Base-by-base conservation (phyloP, 176 grass and related monocot species). In the Eleusine coracana region DNA sequence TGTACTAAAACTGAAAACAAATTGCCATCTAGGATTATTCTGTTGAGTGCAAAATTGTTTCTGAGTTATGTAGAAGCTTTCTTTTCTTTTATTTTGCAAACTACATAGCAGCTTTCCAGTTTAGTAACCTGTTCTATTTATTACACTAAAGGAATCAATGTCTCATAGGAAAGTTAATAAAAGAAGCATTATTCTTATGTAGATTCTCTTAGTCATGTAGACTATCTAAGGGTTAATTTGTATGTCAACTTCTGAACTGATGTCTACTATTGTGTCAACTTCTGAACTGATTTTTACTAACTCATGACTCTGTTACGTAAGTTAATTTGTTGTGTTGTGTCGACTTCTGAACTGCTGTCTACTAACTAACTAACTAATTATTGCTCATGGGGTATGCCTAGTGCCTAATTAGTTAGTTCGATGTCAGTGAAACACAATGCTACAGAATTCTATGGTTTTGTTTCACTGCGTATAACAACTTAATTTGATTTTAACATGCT, bases 1-100 rank as follows among this genome's bases (percentile, higher is more conserved):
- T 71, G 6, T 64, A 16, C 23, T 77, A 83, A 79, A 73, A 74
- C 28, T 28, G 54, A 45, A 66, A 55, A 76, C 51, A 64, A 13
- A 10, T 46, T 55, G 13, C 59, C 68, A 14, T 40, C 23, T 38
- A 61, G 49, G 9, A 54, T 81, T 78, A 48, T 17, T 25, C 52
- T 85, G 15, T 37, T 13, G 9, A 61, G 18, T 37, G 70, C 63
- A 48, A 34, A 34, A 5, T 21, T 10, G 6, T 15, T 70, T 49
- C 50, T n/a, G 36, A 4, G 48, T 27, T 21, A 56, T 18, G 7
- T 56, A 20, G 20, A 20, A 7, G 6, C 18, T 56, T 56, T 21
- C 31, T 34, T 21, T 56, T 21, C 7, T 1, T 20, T 20, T 21
- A 56, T 56, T 56, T 21, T 56, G 54, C 54, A 18, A 56, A 21